These are phyloP conservation scores for Aquilaria sinensis DNA, from an alignment of 345 rosid species.

Conservation along the genomic window DNA sequence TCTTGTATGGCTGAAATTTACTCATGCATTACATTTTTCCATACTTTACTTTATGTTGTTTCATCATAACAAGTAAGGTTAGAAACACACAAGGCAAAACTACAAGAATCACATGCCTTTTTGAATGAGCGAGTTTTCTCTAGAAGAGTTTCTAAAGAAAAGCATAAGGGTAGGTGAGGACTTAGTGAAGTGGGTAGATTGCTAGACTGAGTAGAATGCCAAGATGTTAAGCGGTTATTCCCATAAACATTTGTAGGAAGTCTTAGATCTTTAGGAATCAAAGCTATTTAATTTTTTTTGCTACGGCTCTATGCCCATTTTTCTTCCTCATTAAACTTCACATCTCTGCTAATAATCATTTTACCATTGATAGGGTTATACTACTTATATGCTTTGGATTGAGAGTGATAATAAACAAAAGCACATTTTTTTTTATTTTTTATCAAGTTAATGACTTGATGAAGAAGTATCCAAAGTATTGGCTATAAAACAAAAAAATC, in stretches of 20 bases:
- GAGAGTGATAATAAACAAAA: not conserved
- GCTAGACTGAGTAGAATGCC: too few species aligned
- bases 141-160: too few species aligned
- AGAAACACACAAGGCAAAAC: not conserved
- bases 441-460: not conserved
- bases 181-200: too few species aligned
- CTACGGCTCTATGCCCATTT: not conserved
- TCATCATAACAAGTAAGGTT: not conserved
- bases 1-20: not conserved
- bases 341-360: not conserved
- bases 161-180: too few species aligned
- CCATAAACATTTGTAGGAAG: not conserved
- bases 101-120: not conserved
- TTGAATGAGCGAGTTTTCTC: not conserved
- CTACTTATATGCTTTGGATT: not conserved
- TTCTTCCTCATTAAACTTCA: not conserved
- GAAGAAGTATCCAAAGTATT: not conserved
- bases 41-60: not conserved
- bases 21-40: not conserved
- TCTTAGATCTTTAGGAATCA: not conserved
- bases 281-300: too few species aligned
- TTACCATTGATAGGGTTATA: not conserved
- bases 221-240: too few species aligned
- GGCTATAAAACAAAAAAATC: not conserved
- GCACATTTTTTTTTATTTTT: not conserved